Conservation (phyloP, 148 eudicot genomes). For the Rhododendron ovatum region DNA sequence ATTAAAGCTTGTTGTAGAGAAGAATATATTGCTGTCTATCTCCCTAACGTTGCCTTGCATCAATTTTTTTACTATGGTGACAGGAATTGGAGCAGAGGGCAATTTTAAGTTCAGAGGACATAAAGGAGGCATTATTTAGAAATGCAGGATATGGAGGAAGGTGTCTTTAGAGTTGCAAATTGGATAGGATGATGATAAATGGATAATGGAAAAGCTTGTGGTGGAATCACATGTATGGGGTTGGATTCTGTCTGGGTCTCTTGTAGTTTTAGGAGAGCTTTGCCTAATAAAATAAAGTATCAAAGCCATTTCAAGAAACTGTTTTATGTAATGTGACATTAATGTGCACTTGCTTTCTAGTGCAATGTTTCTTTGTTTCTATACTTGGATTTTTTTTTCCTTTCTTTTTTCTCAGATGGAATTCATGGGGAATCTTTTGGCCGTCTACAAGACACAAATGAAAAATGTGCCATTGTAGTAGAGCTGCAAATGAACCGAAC, state of each 20-base stretch:
- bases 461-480: not conserved
- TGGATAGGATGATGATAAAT: not conserved
- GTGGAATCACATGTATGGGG: not conserved
- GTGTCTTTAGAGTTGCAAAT: conserved; percentile 22
- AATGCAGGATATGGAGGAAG: conserved; percentile 50
- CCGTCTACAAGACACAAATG: not conserved
- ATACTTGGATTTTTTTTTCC: not conserved
- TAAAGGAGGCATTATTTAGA: conserved; percentile 38
- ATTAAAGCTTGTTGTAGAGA: no score
- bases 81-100: conserved; percentile 29
- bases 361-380: not conserved
- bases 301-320: not conserved
- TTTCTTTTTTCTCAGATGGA: not conserved
- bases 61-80: not conserved
- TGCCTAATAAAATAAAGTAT: not conserved
- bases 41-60: not conserved
- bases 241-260: not conserved
- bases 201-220: not conserved
- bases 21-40: conserved; percentile 6
- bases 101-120: conserved; percentile 26
- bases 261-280: not conserved
- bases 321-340: conserved; percentile 4
- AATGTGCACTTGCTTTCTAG: conserved; percentile 11
- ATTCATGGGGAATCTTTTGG: not conserved
- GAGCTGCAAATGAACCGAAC: no score